phyloP scores from a whole-genome alignment of 2,329 filamentous ascomycete species.

The Aureobasidium melanogenum region DNA sequence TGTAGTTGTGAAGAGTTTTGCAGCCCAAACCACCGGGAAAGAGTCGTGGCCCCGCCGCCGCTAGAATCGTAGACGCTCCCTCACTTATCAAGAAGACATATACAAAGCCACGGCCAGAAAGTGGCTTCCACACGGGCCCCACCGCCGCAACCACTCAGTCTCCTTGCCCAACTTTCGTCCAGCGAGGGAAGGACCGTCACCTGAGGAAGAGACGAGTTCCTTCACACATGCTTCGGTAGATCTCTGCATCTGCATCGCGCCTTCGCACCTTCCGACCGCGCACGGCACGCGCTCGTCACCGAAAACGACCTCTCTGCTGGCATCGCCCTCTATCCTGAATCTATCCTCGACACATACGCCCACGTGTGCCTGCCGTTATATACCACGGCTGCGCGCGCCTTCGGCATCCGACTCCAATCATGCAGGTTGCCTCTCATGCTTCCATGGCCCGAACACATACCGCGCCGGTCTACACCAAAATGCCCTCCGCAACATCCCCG shows the following conservation, averaged over 20 bases:
- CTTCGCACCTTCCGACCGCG: background rate
- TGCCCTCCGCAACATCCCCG: conserved; percentile 25
- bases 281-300: conserved; percentile 3
- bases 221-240: conserved; percentile 5
- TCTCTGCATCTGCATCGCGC: background rate
- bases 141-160: background rate
- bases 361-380: conserved; percentile 1
- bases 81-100: background rate
- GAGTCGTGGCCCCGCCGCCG: background rate
- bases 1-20: background rate
- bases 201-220: background rate
- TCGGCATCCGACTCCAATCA: conserved; percentile 8
- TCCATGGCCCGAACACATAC: conserved; percentile 22
- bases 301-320: background rate
- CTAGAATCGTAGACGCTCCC: background rate
- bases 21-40: background rate
- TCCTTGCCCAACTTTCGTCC: background rate
- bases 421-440: conserved; percentile 24
- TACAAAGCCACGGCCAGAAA: conserved; percentile 6
- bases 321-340: background rate
- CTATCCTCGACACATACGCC: background rate
- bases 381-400: background rate
- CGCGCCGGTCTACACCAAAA: conserved; percentile 19
- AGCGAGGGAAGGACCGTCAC: background rate
- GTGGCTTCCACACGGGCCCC: conserved; percentile 7